Evolutionary conservation across 2,329 filamentous ascomycete species (phyloP).

Genomic region (Coniochaeta sp.): DNA sequence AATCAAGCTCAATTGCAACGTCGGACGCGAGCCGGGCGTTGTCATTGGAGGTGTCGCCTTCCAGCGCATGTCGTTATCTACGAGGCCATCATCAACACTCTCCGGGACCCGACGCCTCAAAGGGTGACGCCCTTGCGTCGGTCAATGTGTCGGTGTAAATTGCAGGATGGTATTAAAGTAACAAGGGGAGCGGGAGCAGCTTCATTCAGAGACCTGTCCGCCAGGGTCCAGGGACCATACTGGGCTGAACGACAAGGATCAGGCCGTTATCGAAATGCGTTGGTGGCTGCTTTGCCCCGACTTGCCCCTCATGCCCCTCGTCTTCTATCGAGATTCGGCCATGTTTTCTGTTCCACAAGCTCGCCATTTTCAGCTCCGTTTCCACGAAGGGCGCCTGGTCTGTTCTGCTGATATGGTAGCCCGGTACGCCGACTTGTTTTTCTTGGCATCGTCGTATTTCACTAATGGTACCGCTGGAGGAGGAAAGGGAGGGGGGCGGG

Average conservation of each 20-base stretch:
- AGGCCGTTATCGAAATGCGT: neutral
- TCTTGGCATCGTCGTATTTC: neutral
- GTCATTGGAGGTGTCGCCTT: neutral
- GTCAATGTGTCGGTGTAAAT: neutral
- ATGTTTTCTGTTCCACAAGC: neutral
- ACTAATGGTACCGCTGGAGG: neutral
- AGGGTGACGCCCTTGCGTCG: too few species aligned
- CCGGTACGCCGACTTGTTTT: neutral
- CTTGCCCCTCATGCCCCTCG: neutral
- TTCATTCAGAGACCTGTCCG: neutral
- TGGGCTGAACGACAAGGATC: neutral
- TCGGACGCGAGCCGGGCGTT: neutral
- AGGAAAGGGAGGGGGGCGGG: too few species aligned
- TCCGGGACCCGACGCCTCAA: neutral
- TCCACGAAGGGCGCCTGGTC: neutral
- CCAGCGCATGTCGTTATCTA: neutral
- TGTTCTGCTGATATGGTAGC: neutral
- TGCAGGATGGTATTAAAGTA: neutral
- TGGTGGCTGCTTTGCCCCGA: neutral
- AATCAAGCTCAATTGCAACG: neutral
- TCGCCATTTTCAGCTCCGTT: neutral
- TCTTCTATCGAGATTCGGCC: neutral
- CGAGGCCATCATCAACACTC: neutral
- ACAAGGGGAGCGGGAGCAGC: neutral
- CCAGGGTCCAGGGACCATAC: neutral